A percentile compares a stretch with the other conserved stretches of the same genome.
Conservation (phyloP, 768 basidiomycete species). For the Jaapia argillacea region DNA sequence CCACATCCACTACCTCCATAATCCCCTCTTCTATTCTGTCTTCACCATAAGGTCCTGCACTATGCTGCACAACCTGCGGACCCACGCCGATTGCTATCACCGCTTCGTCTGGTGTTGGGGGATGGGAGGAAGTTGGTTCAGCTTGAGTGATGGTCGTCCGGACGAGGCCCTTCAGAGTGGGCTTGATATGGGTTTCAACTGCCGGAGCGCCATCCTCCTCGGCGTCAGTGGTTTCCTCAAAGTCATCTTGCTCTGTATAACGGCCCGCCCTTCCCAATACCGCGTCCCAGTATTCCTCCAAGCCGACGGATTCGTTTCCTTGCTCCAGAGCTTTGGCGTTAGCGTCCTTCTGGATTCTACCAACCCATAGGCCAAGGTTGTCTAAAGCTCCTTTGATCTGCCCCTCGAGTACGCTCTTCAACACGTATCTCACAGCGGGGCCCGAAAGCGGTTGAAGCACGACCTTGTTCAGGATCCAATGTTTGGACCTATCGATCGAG, state of each 20-base stretch:
- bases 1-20: constrained; percentile 1
- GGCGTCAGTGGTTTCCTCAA: constrained; percentile 1
- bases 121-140: not conserved
- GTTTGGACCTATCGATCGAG: constrained; percentile 11
- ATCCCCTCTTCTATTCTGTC: not conserved
- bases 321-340: not conserved
- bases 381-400: constrained; percentile 12
- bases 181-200: constrained; percentile 7
- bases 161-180: constrained; percentile 14
- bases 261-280: constrained; percentile 1
- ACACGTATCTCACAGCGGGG: constrained; percentile 7
- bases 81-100: constrained; percentile 16
- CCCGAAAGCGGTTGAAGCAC: constrained; percentile 16
- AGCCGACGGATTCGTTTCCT: not conserved
- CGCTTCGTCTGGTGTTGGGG: constrained; percentile 7
- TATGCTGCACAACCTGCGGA: constrained; percentile 17
- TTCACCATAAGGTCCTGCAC: constrained; percentile 12
- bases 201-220: not conserved
- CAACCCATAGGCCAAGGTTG: constrained; percentile 3
- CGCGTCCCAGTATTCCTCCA: not conserved
- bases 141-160: constrained; percentile 11
- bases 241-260: constrained; percentile 3
- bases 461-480: constrained; percentile 19
- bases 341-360: constrained; percentile 3
- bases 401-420: constrained; percentile 7